Conservation (phyloP, 2,329 filamentous ascomycete genomes). For the Alternaria ethzedia region DNA sequence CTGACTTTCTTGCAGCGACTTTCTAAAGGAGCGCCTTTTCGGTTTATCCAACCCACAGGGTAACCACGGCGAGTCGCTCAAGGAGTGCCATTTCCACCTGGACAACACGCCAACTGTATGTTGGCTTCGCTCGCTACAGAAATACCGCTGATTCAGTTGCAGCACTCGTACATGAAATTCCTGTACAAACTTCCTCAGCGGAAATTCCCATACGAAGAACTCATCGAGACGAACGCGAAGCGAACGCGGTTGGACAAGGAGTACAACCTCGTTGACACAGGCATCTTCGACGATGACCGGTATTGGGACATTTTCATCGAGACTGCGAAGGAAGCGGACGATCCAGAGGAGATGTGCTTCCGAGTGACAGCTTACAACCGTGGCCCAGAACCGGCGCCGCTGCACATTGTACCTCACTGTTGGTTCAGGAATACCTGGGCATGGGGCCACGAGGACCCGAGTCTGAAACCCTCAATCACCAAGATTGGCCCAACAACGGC, state of each 20-base stretch:
- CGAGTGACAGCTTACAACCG: constrained; percentile 96
- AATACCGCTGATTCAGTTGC: constrained; percentile 38
- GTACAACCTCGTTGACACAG: constrained; percentile 91
- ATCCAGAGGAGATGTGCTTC: constrained; percentile 90
- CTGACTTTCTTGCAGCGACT: constrained; percentile 69
- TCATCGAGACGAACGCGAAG: constrained; percentile 82
- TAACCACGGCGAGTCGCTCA: constrained; percentile 96
- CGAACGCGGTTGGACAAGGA: constrained; percentile 79
- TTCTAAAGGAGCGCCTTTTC: constrained; percentile 93
- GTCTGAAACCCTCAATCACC: constrained; percentile 80
- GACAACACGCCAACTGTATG: constrained; percentile 83
- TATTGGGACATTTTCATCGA: constrained; percentile 99
- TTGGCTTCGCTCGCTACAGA: constrained; percentile 42
- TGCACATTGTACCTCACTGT: constrained; percentile 92
- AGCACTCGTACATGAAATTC: constrained; percentile 99
- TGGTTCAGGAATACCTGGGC: constrained; percentile 99
- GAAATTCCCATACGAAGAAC: constrained; percentile 88
- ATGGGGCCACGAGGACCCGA: constrained; percentile 80
- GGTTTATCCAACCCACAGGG: constrained; percentile 95
- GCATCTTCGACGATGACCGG: constrained; percentile 82
- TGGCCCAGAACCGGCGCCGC: constrained; percentile 84
- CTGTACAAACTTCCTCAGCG: constrained; percentile 97
- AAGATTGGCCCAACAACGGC: constrained; percentile 70
- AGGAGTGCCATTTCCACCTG: constrained; percentile 94
- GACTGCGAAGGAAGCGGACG: constrained; percentile 90